Conservation (phyloP, 2,329 filamentous ascomycete species). For the Talaromyces sp. region DNA sequence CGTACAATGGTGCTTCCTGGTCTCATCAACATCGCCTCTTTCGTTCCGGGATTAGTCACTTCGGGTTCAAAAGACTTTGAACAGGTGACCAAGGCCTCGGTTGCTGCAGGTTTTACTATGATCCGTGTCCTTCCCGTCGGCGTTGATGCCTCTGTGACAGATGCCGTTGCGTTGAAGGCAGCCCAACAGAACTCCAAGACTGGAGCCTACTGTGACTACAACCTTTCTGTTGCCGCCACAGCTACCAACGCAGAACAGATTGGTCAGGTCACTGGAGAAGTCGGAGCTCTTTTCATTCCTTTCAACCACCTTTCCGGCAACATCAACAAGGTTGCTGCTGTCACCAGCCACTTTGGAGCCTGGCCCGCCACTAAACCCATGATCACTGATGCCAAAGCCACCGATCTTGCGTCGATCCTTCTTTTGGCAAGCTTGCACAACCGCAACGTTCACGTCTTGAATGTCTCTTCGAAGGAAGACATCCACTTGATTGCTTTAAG, state of each 20-base stretch:
- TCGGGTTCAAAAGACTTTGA: conserved; percentile 65
- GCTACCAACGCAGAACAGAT: conserved; percentile 72
- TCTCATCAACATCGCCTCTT: conserved; percentile 74
- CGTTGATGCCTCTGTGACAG: conserved; percentile 68
- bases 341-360: conserved; percentile 72
- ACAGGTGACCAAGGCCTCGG: conserved; percentile 67
- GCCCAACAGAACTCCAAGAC: conserved; percentile 69
- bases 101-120: conserved; percentile 75
- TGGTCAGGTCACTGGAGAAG: conserved; percentile 66
- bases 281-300: conserved; percentile 76
- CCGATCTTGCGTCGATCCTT: conserved; percentile 75
- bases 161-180: conserved; percentile 66
- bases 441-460: conserved; percentile 75
- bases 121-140: conserved; percentile 74
- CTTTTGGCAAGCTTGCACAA: conserved; percentile 74
- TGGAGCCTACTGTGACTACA: conserved; percentile 72
- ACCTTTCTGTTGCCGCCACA: conserved; percentile 73
- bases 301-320: conserved; percentile 79
- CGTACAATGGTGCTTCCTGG: conserved; percentile 70
- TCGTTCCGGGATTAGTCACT: conserved; percentile 69
- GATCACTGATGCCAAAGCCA: conserved; percentile 75
- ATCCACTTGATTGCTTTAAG: conserved; percentile 72
- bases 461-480: conserved; percentile 76
- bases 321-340: conserved; percentile 77
- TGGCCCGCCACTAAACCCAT: conserved; percentile 78